A percentile compares a stretch with the other conserved stretches of the same genome.
These are phyloP conservation scores for Xylaria venustula DNA, from an alignment of 495 filamentous ascomycete species.

Conservation along the genomic window DNA sequence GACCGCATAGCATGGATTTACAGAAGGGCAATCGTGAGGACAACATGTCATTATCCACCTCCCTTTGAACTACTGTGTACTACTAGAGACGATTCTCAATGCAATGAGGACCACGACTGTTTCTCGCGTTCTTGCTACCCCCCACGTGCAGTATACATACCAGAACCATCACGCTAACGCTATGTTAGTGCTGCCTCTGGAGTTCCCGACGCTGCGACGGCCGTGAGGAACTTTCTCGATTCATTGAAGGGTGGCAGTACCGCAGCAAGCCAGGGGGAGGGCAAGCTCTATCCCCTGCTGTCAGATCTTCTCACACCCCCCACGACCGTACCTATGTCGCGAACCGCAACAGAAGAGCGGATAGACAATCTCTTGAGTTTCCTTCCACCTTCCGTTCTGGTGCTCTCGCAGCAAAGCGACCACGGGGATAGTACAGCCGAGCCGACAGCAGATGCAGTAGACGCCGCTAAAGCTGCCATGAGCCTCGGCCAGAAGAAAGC, in stretches of 20 bases:
- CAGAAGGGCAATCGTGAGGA: constrained; percentile 11
- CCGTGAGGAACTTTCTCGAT: constrained; percentile 83
- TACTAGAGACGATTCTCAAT: constrained; percentile 30
- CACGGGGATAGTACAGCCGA: constrained; percentile 48
- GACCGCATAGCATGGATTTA: constrained; percentile 28
- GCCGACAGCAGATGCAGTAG: constrained; percentile 61
- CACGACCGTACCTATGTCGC: constrained; percentile 73
- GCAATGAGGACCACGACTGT: constrained; percentile 22
- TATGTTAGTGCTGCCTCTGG: constrained; percentile 41
- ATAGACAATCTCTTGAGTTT: constrained; percentile 74
- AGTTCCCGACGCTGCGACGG: constrained; percentile 55
- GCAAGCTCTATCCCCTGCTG: constrained; percentile 76
- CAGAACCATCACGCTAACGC: constrained; percentile 32
- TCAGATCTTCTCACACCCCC: constrained; percentile 78
- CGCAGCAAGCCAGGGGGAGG: constrained; percentile 37
- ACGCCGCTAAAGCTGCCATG: constrained; percentile 73
- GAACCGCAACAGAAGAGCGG: constrained; percentile 59
- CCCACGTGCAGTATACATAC: not conserved
- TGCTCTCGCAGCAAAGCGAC: constrained; percentile 67
- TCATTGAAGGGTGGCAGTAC: constrained; percentile 65
- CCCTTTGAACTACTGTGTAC: constrained; percentile 23
- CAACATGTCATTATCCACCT: not conserved
- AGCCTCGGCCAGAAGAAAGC: constrained; percentile 75
- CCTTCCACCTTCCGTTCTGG: constrained; percentile 65
- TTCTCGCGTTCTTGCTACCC: constrained; percentile 10